Conservation (phyloP, 2,329 filamentous ascomycete genomes). For the Aspergillus brunneoviolaceus region DNA sequence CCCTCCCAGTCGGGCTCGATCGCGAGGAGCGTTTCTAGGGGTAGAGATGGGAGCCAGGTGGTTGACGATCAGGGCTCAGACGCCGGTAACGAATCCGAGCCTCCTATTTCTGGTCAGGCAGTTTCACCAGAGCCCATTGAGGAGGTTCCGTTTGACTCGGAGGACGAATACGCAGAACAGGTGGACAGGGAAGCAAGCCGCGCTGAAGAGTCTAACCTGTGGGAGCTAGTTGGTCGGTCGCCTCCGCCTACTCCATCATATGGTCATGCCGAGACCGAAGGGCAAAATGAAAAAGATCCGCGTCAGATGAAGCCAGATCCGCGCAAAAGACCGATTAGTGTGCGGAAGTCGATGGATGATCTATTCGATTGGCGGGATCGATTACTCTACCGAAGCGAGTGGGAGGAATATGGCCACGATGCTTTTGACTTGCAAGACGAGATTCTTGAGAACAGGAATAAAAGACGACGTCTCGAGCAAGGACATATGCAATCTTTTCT, state of each 20-base stretch:
- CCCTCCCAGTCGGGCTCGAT: conserved; percentile 11
- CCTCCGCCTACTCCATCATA: conserved; percentile 21
- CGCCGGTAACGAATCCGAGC: background rate
- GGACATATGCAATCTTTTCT: background rate
- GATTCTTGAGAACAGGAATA: conserved; percentile 30
- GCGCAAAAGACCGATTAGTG: conserved; percentile 21
- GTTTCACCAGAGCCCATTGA: background rate
- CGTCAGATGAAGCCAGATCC: background rate
- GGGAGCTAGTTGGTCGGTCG: conserved; percentile 40
- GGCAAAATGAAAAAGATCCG: background rate
- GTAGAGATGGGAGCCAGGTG: background rate
- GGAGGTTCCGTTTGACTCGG: conserved; percentile 26
- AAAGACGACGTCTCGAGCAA: conserved; percentile 29
- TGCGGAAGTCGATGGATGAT: conserved; percentile 38
- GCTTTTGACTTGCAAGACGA: conserved; percentile 30
- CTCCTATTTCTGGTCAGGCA: background rate
- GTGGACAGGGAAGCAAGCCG: conserved; percentile 49
- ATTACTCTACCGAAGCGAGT: conserved; percentile 49
- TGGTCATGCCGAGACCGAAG: conserved; percentile 20
- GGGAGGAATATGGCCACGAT: conserved; percentile 48
- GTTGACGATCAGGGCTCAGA: background rate
- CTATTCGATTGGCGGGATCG: conserved; percentile 50
- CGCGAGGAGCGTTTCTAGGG: conserved; percentile 10
- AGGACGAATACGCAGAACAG: conserved; percentile 48
- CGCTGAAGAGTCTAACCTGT: conserved; percentile 48